Base-by-base conservation (phyloP, 176 grass and related monocot genomes). In the Urochloa ruziziensis region DNA sequence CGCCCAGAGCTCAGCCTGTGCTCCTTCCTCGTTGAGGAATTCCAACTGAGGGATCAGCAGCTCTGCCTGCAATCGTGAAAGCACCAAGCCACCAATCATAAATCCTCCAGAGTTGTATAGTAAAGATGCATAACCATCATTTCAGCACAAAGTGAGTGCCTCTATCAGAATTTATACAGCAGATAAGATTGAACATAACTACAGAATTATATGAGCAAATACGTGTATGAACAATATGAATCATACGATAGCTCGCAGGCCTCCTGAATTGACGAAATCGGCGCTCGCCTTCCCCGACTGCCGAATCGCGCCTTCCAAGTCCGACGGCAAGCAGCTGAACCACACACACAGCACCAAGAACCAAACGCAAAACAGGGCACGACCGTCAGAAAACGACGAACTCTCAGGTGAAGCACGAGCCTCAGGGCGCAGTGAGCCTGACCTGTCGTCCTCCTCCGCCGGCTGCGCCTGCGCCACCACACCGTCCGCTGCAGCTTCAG, bases 21-120 rank as follows among this genome's bases (percentile, higher is more conserved):
- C 96, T 84, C 96, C 96, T 94, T 95, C 93, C 73, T 88, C 75
- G 62, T 98, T 95, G 56, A 98, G 93, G 87, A 98, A 98, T 73
- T 95, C 89, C 66, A 98, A 60, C 67, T 98, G 91, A 71, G 96
- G 93, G 73, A 96, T 98, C 83, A 98, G 64, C 32, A 98, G 91
- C 58, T 98, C 93, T 43, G 91, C 96, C 96, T 98, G 62, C 67
- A 92, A 29, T 1, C 5, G 62, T 77, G n/a, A 63, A 24, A 62
- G 42, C 23, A 76, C 37, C 44, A 73, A 51, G 40, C 15, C 23
- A 76, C 37, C 44, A 73, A 51, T 32, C 15, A 39, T 5, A 42
- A 21, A 75, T 49, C 3, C 51, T 58, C 47, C 47, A 10, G 0
- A 33, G 24, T 5, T 30, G 9, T 40, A 61, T 46, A 4, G 23